Percentiles rank a stretch among this genome's conserved stretches.
Conservation (phyloP, 805 yeast species). For the Clavispora vitiphila region DNA sequence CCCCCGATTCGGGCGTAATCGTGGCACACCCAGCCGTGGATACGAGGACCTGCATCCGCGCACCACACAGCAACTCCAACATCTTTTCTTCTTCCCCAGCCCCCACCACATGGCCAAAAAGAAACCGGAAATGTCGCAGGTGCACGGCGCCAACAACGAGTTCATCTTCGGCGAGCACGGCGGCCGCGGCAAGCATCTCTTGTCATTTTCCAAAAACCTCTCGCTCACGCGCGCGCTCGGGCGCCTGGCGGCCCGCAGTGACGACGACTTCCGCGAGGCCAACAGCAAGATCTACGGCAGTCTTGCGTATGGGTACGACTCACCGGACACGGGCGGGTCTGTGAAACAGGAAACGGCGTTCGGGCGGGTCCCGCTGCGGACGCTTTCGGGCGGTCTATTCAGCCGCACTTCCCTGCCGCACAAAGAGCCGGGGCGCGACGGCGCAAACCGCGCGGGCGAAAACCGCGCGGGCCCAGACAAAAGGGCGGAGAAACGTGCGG, state of each 20-base stretch:
- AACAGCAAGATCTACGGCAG: constrained; percentile 38
- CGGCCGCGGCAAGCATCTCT: constrained; percentile 57
- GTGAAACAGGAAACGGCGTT: background rate
- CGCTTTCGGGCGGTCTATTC: background rate
- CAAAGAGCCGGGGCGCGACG: background rate
- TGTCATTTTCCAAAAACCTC: constrained; percentile 45
- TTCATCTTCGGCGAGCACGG: constrained; percentile 66
- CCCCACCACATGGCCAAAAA: constrained; percentile 32
- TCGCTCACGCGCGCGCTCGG: constrained; percentile 28
- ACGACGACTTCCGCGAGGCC: constrained; percentile 21
- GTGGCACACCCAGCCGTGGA: background rate
- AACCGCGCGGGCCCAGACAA: too few species aligned
- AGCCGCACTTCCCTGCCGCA: constrained; percentile 3
- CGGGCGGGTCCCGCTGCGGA: background rate
- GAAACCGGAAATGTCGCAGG: constrained; percentile 42
- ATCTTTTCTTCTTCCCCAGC: background rate
- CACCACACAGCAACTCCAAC: background rate
- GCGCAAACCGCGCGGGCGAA: too few species aligned
- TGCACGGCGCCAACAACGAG: constrained; percentile 43
- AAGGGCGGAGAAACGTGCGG: too few species aligned
- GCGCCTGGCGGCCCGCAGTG: constrained; percentile 8
- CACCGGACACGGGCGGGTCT: constrained; percentile 14
- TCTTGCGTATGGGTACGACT: constrained; percentile 22
- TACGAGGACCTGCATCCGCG: background rate
- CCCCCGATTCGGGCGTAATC: too few species aligned